Conservation (phyloP, 768 basidiomycete species). For the Auriscalpium orientale region DNA sequence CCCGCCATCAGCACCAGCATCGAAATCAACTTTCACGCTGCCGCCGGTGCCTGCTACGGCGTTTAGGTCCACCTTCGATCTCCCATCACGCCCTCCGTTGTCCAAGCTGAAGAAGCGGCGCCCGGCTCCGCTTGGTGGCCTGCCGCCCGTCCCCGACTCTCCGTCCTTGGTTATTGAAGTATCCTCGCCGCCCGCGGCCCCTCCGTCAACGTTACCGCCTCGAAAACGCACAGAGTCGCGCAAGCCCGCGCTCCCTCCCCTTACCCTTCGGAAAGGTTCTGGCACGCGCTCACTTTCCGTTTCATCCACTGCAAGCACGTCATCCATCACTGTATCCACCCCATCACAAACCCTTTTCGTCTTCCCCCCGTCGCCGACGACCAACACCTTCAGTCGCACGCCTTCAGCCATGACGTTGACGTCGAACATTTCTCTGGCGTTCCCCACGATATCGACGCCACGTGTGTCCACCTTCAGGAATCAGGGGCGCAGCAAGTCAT, state of each 20-base stretch:
- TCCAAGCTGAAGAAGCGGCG: slow-evolving; percentile 46
- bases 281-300: slow-evolving; percentile 15
- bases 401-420: slow-evolving; percentile 80
- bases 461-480: slow-evolving; percentile 61
- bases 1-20: slow-evolving; percentile 9
- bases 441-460: slow-evolving; percentile 57
- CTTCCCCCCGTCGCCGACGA: slow-evolving; percentile 71
- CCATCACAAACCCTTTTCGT: slow-evolving; percentile 83
- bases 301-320: slow-evolving; percentile 18
- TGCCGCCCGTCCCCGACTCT: slow-evolving; percentile 70
- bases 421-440: slow-evolving; percentile 47
- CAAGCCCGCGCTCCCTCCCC: slow-evolving; percentile 48
- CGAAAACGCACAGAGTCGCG: slow-evolving; percentile 48
- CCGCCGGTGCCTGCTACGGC: slow-evolving; percentile 39
- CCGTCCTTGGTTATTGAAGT: slow-evolving; percentile 49
- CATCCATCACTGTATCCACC: slow-evolving; percentile 27
- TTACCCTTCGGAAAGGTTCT: slow-evolving; percentile 34
- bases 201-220: slow-evolving; percentile 10
- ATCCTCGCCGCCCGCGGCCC: slow-evolving; percentile 21
- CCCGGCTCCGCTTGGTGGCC: slow-evolving; percentile 50
- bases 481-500: slow-evolving; percentile 62
- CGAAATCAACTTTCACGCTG: slow-evolving; percentile 13
- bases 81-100: slow-evolving; percentile 22
- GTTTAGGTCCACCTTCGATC: slow-evolving; percentile 42
- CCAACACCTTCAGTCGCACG: slow-evolving; percentile 39